Evolutionary conservation across 257 asterid genomes (phyloP).

Genomic region (Gentiana straminea): DNA sequence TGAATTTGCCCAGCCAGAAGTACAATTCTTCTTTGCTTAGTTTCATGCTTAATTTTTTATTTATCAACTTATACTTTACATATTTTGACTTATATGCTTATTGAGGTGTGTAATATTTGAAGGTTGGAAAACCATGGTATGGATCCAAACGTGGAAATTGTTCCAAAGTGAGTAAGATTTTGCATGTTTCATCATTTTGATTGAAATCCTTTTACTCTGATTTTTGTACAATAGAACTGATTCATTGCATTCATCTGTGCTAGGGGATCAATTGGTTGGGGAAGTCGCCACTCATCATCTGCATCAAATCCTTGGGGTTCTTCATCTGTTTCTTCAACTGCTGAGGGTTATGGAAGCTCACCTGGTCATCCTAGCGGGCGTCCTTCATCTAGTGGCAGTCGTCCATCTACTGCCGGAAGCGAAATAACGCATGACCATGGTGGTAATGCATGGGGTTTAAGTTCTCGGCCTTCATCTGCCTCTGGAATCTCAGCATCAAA

Average conservation of each 20-base stretch:
- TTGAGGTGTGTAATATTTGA: slow-evolving; percentile 16
- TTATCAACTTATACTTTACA: slow-evolving; percentile 9
- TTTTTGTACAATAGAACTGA: slow-evolving; percentile 12
- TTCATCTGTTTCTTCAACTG: slow-evolving; percentile 57
- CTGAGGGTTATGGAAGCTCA: slow-evolving; percentile 67
- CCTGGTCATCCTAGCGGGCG: slow-evolving; percentile 65
- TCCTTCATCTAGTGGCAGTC: slow-evolving; percentile 88
- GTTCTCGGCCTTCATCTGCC: slow-evolving; percentile 92
- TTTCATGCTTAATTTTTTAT: slow-evolving; percentile 1
- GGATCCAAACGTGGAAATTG: slow-evolving; percentile 93
- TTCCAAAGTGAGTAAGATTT: slow-evolving; percentile 74
- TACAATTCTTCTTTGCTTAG: slow-evolving; percentile 20
- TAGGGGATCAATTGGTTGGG: slow-evolving; percentile 95
- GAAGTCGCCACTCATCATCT: slow-evolving; percentile 72
- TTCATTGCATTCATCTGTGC: slow-evolving; percentile 12
- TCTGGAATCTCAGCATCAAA: slow-evolving; percentile 75
- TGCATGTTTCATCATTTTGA: not conserved
- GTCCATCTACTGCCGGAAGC: slow-evolving; percentile 91
- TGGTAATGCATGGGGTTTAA: slow-evolving; percentile 64
- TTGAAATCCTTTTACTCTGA: slow-evolving; percentile 8
- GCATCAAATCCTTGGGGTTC: slow-evolving; percentile 82
- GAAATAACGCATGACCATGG: slow-evolving; percentile 58
- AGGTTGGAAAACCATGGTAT: slow-evolving; percentile 94
- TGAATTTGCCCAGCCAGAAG: slow-evolving; percentile 97
- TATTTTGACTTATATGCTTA: slow-evolving; percentile 21